Evolutionary conservation across 1,284 basidiomycete species (phyloP).

Genomic region (Leccinum griseonigrum): DNA sequence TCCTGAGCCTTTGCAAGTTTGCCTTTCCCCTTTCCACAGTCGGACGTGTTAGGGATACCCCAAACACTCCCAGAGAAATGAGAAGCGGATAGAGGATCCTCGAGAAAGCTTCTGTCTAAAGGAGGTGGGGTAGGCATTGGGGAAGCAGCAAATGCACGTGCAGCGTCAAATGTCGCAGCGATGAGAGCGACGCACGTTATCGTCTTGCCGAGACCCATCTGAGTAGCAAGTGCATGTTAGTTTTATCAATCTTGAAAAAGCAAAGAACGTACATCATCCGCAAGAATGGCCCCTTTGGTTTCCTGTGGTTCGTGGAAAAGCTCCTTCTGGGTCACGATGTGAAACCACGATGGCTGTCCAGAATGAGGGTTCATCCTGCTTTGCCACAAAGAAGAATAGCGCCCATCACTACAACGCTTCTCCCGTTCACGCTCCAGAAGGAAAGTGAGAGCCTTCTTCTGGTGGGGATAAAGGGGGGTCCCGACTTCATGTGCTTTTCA

Average conservation of each 20-base stretch:
- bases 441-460: conserved; percentile 97
- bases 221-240: conserved; percentile 15
- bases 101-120: conserved; percentile 37
- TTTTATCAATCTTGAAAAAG: conserved; percentile 8
- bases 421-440: conserved; percentile 91
- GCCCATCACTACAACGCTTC: conserved; percentile 48
- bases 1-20: conserved; percentile 64
- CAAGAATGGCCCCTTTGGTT: conserved; percentile 88
- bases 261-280: conserved; percentile 77
- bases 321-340: conserved; percentile 85
- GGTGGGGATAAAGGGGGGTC: conserved; percentile 94
- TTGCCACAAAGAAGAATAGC: conserved; percentile 78
- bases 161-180: conserved; percentile 77
- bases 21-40: conserved; percentile 55
- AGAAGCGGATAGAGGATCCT: conserved; percentile 47
- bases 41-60: conserved; percentile 67
- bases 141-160: conserved; percentile 63
- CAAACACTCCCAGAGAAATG: conserved; percentile 80
- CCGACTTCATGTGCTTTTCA: conserved; percentile 73
- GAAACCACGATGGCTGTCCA: conserved; percentile 62
- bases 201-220: conserved; percentile 99
- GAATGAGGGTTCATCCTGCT: conserved; percentile 51
- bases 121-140: conserved; percentile 48
- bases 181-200: conserved; percentile 93
- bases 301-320: conserved; percentile 66